Base-by-base conservation (phyloP, 1,284 basidiomycete species). In the Moesziomyces sp. region DNA sequence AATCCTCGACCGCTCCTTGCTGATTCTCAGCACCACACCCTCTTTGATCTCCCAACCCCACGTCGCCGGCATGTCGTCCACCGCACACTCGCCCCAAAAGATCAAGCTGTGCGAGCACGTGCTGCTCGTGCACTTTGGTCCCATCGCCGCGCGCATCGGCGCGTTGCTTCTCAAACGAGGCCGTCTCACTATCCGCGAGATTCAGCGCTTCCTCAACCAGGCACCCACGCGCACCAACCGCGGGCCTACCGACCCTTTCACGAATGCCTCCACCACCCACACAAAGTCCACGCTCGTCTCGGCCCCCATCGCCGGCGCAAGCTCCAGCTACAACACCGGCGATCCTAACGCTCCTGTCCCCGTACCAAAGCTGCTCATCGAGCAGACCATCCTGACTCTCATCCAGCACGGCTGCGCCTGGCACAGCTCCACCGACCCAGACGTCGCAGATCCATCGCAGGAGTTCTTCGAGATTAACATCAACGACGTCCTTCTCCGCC, bases 121-220 rank as follows among this genome's bases (percentile, higher is more conserved):
- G 64, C 87, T 93, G 57, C 87, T 88, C 70, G 88, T 90, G 24
- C 91, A 93, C 72, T 94, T 94, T 83, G 93, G 93, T 5, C 88
- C 89, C 35, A 86, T 92, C 53, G 90, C 90, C 45, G 89, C 70
- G 16, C 89, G 89, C 83, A 89, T 97, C 54, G 91, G 91, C 4
- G 89, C 89, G n/a, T 88, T 89, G 11, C 87, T 98, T n/a, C 88
- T 98, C 18, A 90, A 89, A 51, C 89, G 92, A 43, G 96, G 96
- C 16, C 89, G 95, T 35, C 87, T 97, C 21, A 88, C 91, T 8
- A 86, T 95, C 30, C 78, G 87, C 4, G 85, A 86, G 13, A 77
- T 88, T 28, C 53, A 50, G 21, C 75, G 77, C 42, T 79, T 78
- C 44, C 62, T 83, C 54, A 76, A 77, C 24, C 60, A 74, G 46